A percentile compares a stretch with the other conserved stretches of the same genome.
phyloP scores from a whole-genome alignment of 2,329 filamentous ascomycete genomes.

The Ploettnerulaceae sp. region DNA sequence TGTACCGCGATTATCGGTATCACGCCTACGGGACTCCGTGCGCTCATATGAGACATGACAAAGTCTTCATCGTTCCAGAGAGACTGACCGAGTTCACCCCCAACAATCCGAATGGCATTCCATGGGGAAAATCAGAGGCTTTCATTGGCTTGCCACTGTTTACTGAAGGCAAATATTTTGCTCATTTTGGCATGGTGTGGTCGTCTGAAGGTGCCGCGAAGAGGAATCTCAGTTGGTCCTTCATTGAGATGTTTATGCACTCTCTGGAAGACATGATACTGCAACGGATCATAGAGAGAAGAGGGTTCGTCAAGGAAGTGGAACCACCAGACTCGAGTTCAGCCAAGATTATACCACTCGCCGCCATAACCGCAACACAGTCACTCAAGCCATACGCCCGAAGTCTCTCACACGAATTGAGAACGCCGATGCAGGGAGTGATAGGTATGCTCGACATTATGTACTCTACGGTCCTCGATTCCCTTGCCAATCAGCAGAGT shows the following conservation, averaged over 20 bases:
- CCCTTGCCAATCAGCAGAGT: slow-evolving; percentile 50
- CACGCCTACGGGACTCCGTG: slow-evolving; percentile 59
- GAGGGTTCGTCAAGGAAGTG: slow-evolving; percentile 39
- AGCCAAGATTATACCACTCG: slow-evolving; percentile 47
- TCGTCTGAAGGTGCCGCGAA: slow-evolving; percentile 53
- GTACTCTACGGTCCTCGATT: slow-evolving; percentile 66
- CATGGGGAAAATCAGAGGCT: slow-evolving; percentile 55
- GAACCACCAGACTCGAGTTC: slow-evolving; percentile 24
- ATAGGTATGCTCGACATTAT: slow-evolving; percentile 74
- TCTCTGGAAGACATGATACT: slow-evolving; percentile 63
- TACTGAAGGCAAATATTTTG: slow-evolving; percentile 59
- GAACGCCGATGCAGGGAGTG: slow-evolving; percentile 72
- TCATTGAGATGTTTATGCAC: slow-evolving; percentile 63
- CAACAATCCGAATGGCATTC: slow-evolving; percentile 54
- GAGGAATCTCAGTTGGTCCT: slow-evolving; percentile 57
- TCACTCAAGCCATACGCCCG: slow-evolving; percentile 68
- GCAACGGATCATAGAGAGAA: slow-evolving; percentile 50
- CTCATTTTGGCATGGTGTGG: slow-evolving; percentile 71
- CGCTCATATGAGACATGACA: slow-evolving; percentile 66
- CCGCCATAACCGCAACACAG: slow-evolving; percentile 53
- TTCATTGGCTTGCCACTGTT: slow-evolving; percentile 65
- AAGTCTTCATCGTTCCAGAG: slow-evolving; percentile 64
- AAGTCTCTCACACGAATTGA: slow-evolving; percentile 65
- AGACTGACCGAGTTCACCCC: slow-evolving; percentile 53
- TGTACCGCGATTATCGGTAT: slow-evolving; percentile 58